Conservation (phyloP, 371 early-diverging fungal genomes). For the Mortierella sp. region DNA sequence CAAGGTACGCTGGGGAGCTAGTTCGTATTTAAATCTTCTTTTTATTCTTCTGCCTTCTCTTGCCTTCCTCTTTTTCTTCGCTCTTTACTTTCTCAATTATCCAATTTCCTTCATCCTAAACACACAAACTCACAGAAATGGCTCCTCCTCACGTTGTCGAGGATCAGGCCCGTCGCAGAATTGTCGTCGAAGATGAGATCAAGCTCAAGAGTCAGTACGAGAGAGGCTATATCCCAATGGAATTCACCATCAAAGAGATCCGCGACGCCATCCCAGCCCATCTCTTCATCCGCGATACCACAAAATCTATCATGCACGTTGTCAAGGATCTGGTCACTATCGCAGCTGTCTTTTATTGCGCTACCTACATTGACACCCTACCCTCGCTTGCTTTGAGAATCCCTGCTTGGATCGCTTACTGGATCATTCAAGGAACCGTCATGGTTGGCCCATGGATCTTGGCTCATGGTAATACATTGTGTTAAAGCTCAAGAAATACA, state of each 20-base stretch:
- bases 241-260: conserved; percentile 87
- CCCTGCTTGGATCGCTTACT: conserved; percentile 81
- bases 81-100: neutral
- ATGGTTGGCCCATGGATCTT: conserved; percentile 90
- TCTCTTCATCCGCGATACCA: conserved; percentile 82
- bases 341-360: conserved; percentile 70
- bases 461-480: conserved; percentile 77
- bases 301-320: conserved; percentile 77
- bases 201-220: conserved; percentile 45
- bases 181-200: conserved; percentile 32
- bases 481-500: neutral
- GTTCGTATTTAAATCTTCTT: neutral
- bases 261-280: conserved; percentile 88
- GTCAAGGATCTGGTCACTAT: conserved; percentile 74
- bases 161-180: conserved; percentile 29
- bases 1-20: no score
- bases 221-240: conserved; percentile 67
- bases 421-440: conserved; percentile 83
- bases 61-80: conserved; percentile 8
- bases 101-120: neutral
- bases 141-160: conserved; percentile 46
- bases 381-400: conserved; percentile 61
- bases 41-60: neutral
- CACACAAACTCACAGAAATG: conserved; percentile 10
- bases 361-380: conserved; percentile 73